Evolutionary conservation across 164 flowering plant species (phyloP).

Genomic region (Hamamelis virginiana): DNA sequence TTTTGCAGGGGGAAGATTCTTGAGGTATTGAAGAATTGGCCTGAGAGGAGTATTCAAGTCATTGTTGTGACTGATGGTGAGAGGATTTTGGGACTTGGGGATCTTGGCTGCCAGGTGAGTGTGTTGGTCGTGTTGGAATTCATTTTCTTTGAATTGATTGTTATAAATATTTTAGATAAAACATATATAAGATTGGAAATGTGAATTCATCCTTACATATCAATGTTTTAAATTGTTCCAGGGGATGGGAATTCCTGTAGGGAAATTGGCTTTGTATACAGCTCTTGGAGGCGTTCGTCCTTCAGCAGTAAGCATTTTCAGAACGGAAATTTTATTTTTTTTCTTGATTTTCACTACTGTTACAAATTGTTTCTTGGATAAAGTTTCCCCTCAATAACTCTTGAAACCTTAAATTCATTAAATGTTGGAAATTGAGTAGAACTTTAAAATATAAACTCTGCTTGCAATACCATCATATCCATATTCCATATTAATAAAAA

Average conservation of each 20-base stretch:
- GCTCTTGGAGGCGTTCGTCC: constrained; percentile 95
- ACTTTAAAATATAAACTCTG: too few relatives aligned
- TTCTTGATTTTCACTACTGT: background rate
- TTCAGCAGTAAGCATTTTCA: constrained; percentile 67
- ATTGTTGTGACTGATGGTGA: constrained; percentile 91
- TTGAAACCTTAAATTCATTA: background rate
- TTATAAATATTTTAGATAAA: background rate
- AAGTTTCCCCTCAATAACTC: too few relatives aligned
- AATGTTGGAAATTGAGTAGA: background rate
- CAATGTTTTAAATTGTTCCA: constrained; percentile 27
- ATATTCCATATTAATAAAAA: background rate
- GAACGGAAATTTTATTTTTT: background rate
- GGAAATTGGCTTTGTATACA: constrained; percentile 78
- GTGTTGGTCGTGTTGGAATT: background rate
- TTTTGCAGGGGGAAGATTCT: constrained; percentile 68
- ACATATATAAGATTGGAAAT: background rate
- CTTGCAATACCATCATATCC: background rate
- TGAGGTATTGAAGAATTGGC: constrained; percentile 78
- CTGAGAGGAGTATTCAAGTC: constrained; percentile 62
- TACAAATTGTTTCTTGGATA: too few relatives aligned
- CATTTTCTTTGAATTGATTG: background rate
- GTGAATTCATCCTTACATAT: background rate
- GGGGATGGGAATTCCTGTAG: constrained; percentile 99
- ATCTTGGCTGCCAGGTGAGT: constrained; percentile 81
- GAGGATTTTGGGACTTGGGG: constrained; percentile 81